Evolutionary conservation across 106 monocot species (phyloP), one percentile per base, ranked within the genome.

Genomic region (Agapanthus africanus): DNA sequence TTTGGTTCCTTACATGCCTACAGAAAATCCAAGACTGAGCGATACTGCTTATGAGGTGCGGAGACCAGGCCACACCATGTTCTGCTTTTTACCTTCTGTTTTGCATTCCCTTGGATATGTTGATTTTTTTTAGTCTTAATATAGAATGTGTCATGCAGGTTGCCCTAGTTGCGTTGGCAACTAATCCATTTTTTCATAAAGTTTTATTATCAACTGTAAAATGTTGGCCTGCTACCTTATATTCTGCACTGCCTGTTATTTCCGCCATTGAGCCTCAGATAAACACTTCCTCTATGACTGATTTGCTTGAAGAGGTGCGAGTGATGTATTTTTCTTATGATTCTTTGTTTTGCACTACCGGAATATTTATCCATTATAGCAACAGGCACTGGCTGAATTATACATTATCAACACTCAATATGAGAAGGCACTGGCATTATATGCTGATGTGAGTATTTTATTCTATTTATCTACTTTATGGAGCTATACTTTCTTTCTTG

Each of bases 181-280:
- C 86, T 70, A 92, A 83, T 74, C 87, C 87, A 69, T 80, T 84
- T 71, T 87, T 77, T 68, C 97, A 92, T 70, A 78, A 92, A 73
- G 85, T 89, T 62, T 88, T 99, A 30, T 65, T 99, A 63, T 80
- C 80, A 54, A 90, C 81, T 83, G 77, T 99, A 49, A 92, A 86
- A 77, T 76, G 77, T 28, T 99, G 97, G 97, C 83, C 97, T 18
- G 54, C 80, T 61, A 72, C 74, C 21, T 75, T 92, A 79, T 99
- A 89, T 74, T 92, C 97, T 39, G 80, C 78, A 44, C 77, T 83
- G 61, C 87, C 88, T 68, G 90, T 99, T 71, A 85, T 99, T 73
- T 99, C 97, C 79, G 92, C 92, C 10, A 92, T 99, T 59, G 97
- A 99, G 71, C 82, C 92, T 62, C 89, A 99, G 71, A 76, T 99